phyloP scores from a whole-genome alignment of 306 rosid species.

The Glycine soja region DNA sequence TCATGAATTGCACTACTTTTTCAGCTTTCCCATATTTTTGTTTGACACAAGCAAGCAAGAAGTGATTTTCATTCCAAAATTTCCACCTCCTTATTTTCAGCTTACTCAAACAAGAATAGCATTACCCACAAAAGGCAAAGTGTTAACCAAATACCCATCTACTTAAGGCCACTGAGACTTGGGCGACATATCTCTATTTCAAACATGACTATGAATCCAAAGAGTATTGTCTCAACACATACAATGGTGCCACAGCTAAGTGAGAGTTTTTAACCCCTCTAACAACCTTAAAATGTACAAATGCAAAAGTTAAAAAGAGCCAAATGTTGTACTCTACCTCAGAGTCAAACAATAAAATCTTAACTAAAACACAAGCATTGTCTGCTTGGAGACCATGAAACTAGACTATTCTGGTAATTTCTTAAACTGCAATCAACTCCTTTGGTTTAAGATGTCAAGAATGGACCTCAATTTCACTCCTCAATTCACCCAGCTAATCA shows the following conservation, averaged over 20 bases:
- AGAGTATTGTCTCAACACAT: constrained; percentile 28
- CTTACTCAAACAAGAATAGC: constrained; percentile 30
- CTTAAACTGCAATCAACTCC: constrained; percentile 1
- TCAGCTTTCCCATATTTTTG: constrained; percentile 5
- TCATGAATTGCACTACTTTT: background rate
- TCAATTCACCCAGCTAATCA: background rate
- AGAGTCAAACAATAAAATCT: background rate
- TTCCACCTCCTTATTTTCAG: background rate
- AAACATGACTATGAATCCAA: constrained; percentile 26
- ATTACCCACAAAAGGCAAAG: constrained; percentile 1
- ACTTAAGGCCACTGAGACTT: background rate
- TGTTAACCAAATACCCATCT: background rate
- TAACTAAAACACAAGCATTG: background rate
- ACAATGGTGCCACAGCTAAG: constrained; percentile 4
- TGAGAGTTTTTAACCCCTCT: background rate
- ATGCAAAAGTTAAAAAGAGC: constrained; percentile 24
- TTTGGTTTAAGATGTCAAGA: constrained; percentile 28
- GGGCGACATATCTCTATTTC: background rate
- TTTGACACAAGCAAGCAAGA: constrained; percentile 11
- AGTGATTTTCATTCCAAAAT: background rate
- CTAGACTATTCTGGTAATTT: background rate
- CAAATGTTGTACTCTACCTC: background rate
- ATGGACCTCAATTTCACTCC: constrained; percentile 19
- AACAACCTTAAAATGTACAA: constrained; percentile 1
- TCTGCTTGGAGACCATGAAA: constrained; percentile 18